Percentiles rank a stretch among this genome's conserved stretches.
Evolutionary conservation across 495 filamentous ascomycete genomes (phyloP).

Genomic region (Parathielavia appendiculata): DNA sequence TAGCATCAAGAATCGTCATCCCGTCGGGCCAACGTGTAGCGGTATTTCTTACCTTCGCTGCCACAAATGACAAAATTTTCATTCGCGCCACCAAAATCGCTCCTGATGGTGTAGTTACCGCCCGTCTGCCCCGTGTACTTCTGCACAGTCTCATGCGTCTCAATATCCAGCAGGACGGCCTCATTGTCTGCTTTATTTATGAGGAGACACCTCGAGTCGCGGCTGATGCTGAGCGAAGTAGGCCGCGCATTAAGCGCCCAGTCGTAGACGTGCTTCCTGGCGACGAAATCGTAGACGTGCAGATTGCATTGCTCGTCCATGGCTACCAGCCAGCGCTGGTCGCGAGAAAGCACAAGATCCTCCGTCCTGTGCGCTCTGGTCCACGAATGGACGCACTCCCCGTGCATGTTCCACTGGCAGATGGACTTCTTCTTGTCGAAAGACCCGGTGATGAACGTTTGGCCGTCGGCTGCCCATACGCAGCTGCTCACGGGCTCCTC

Average conservation of each 20-base stretch:
- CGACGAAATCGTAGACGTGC: constrained; percentile 75
- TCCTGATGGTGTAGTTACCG: constrained; percentile 69
- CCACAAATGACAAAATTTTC: constrained; percentile 89
- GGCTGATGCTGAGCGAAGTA: constrained; percentile 75
- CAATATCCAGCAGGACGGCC: constrained; percentile 71
- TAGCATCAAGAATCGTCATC: not conserved
- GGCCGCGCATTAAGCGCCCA: constrained; percentile 59
- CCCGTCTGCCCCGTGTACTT: constrained; percentile 70
- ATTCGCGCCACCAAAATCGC: constrained; percentile 77
- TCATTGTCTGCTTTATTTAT: constrained; percentile 72
- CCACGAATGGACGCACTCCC: constrained; percentile 55
- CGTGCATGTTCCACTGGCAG: constrained; percentile 61
- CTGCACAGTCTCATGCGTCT: constrained; percentile 64
- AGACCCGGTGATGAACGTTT: constrained; percentile 74
- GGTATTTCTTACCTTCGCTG: constrained; percentile 81
- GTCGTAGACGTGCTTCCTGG: constrained; percentile 67
- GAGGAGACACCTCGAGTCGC: constrained; percentile 72
- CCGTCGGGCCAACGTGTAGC: not conserved
- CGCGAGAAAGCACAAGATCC: constrained; percentile 73
- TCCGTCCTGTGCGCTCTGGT: constrained; percentile 68
- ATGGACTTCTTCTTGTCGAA: constrained; percentile 63
- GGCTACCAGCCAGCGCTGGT: constrained; percentile 72
- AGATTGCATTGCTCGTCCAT: constrained; percentile 65
- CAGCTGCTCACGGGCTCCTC: constrained; percentile 78
- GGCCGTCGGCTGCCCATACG: constrained; percentile 75